Percentiles rank a stretch among this genome's conserved stretches.
Evolutionary conservation across 495 filamentous ascomycete genomes (phyloP).

Genomic region (Penicillium lagena): DNA sequence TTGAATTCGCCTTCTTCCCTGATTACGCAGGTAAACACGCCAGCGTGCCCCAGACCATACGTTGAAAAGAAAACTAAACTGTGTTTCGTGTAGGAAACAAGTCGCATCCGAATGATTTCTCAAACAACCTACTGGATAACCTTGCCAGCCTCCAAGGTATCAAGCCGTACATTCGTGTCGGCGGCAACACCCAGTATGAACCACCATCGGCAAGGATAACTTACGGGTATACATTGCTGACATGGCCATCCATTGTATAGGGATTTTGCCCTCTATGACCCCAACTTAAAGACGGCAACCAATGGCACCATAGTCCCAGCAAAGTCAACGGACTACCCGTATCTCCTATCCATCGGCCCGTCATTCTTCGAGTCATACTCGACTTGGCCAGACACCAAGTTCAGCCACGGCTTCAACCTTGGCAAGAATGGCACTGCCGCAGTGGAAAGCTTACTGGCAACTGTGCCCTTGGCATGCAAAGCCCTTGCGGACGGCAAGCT

Average conservation of each 20-base stretch:
- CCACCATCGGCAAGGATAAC: not conserved
- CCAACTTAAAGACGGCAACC: conserved; percentile 24
- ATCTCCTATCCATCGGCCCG: conserved; percentile 8
- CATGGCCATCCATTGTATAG: conserved; percentile 2
- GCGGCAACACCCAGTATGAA: conserved; percentile 18
- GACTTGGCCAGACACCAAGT: conserved; percentile 5
- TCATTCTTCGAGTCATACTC: conserved; percentile 15
- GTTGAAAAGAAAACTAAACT: not conserved
- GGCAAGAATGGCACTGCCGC: conserved; percentile 6
- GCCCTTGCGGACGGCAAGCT: conserved; percentile 44
- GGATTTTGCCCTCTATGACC: conserved; percentile 7
- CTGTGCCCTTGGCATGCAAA: conserved; percentile 54
- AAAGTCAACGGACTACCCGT: conserved; percentile 10
- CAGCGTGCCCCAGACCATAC: not conserved
- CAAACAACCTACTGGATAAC: conserved; percentile 12
- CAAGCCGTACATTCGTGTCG: conserved; percentile 11
- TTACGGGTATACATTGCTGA: not conserved
- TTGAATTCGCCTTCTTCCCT: conserved; percentile 20
- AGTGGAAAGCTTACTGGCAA: conserved; percentile 46
- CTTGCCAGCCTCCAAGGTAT: conserved; percentile 9
- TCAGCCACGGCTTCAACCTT: conserved; percentile 12
- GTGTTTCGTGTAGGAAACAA: conserved; percentile 12
- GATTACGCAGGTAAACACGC: conserved; percentile 11
- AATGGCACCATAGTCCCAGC: conserved; percentile 5
- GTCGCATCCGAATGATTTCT: conserved; percentile 15